Evolutionary conservation across 2,329 filamentous ascomycete species (phyloP), one percentile per base, ranked within the genome.

Genomic region (Coniochaeta sp.): DNA sequence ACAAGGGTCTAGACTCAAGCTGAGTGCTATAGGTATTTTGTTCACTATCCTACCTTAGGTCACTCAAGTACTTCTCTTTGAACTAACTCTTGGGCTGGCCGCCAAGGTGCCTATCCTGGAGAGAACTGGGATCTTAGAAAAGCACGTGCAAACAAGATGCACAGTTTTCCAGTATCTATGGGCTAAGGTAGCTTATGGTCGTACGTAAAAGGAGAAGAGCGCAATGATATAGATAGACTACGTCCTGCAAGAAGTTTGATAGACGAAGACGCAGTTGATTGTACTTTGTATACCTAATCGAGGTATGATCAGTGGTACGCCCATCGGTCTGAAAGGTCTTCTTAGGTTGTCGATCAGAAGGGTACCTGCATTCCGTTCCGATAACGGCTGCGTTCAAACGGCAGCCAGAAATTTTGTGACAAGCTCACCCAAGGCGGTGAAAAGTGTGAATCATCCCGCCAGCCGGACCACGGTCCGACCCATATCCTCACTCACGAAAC

Each of bases 361-460:
- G 8, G 42, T 47, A 47, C 42, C 42, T 47, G 42, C 42, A 47
- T 47, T 47, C 2, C 47, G 12, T 28, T 52, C 47, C 47, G 47
- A 52, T 52, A 52, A 22, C 47, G 47, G 47, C 47, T n/a, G n/a
- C 47, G 17, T 2, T 22, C 26, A 17, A 17, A 16, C 47, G 8
- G 24, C 26, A n/a, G 24, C 47, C 47, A 52, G 47, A 52, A 52
- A 52, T 52, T 52, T 52, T 52, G 26, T 52, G 47, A 52, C 47
- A 14, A 16, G 30, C 2, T 30, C 47, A 14, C 2, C 47, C 24
- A 38, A 44, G 55, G 55, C 55, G 55, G 55, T 57, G 55, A 57
- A 44, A 44, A 57, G 24, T 40, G 55, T 57, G 55, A 57, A 42
- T 57, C 55, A 57, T 57, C 28, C 34, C 28, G 34, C 54, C 54